Evolutionary conservation across 805 yeast species (phyloP).

Genomic region (Wickerhamiella brachini): DNA sequence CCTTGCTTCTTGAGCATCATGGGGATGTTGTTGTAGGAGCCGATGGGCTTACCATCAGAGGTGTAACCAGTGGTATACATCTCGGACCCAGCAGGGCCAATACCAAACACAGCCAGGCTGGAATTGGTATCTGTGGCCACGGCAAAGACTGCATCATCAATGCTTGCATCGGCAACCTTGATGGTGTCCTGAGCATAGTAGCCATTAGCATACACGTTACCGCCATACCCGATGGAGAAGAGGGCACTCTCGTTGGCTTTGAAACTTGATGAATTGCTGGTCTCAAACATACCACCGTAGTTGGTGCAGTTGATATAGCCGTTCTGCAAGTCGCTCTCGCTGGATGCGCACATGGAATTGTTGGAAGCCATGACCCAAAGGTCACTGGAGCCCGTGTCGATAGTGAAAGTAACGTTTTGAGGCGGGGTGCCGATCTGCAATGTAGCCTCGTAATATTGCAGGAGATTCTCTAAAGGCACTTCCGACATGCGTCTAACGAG

Average conservation of each 20-base stretch:
- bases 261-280: conserved; percentile 16
- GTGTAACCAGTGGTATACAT: conserved; percentile 8
- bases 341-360: conserved; percentile 31
- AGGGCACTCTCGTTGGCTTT: conserved; percentile 2
- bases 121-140: conserved; percentile 55
- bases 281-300: conserved; percentile 9
- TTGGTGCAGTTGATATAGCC: neutral
- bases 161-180: conserved; percentile 31
- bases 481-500: conserved; percentile 2
- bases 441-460: conserved; percentile 21
- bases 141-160: conserved; percentile 46
- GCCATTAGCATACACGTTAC: conserved; percentile 33
- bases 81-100: conserved; percentile 23
- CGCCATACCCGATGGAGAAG: conserved; percentile 29
- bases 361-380: conserved; percentile 43
- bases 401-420: conserved; percentile 37
- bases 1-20: conserved; percentile 26
- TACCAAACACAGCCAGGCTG: conserved; percentile 28
- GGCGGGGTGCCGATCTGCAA: conserved; percentile 41
- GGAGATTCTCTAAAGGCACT: conserved; percentile 14
- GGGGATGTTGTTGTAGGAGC: conserved; percentile 22
- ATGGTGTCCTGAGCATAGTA: conserved; percentile 46
- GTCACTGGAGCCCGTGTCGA: conserved; percentile 72
- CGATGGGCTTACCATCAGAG: conserved; percentile 4
- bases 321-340: neutral